Evolutionary conservation across 352 stramenopile genomes (phyloP).

Genomic region (Thalassiosira mediterranea): DNA sequence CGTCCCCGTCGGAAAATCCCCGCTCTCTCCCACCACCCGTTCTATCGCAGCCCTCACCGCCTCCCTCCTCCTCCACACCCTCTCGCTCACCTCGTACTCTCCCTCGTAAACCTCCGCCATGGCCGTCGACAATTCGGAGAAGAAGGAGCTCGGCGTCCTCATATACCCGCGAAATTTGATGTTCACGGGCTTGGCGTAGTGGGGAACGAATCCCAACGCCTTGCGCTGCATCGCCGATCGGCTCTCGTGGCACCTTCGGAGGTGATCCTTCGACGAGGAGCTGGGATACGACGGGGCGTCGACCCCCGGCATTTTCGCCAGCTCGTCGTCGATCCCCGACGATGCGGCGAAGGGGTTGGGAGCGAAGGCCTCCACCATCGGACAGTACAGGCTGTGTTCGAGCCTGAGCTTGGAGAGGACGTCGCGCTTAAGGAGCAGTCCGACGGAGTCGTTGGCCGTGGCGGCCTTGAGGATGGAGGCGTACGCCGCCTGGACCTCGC

Average conservation of each 20-base stretch:
- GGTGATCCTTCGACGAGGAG: constrained; percentile 52
- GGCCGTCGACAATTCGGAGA: constrained; percentile 64
- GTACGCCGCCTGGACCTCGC: constrained; percentile 78
- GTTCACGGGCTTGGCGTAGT: constrained; percentile 44
- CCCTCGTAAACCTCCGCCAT: constrained; percentile 71
- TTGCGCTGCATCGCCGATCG: constrained; percentile 69
- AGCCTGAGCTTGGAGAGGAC: constrained; percentile 67
- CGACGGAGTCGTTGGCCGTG: constrained; percentile 55
- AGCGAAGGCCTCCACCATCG: constrained; percentile 76
- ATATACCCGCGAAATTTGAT: constrained; percentile 31
- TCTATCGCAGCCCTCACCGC: constrained; percentile 62
- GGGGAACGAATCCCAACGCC: constrained; percentile 71
- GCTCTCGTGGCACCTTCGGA: constrained; percentile 50
- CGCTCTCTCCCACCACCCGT: constrained; percentile 59
- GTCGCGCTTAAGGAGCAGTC: constrained; percentile 70
- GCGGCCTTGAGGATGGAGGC: constrained; percentile 69
- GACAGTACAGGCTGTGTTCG: constrained; percentile 79
- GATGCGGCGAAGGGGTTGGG: constrained; percentile 35
- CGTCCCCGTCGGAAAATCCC: constrained; percentile 72
- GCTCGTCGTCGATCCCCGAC: constrained; percentile 1
- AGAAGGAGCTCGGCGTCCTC: too few species aligned
- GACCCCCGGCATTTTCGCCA: constrained; percentile 10
- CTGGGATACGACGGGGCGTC: constrained; percentile 34
- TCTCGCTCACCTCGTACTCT: constrained; percentile 65
- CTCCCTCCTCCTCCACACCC: constrained; percentile 65